Evolutionary conservation across 371 early-diverging fungal species (phyloP).

Genomic region (Encephalitozoon hellem): DNA sequence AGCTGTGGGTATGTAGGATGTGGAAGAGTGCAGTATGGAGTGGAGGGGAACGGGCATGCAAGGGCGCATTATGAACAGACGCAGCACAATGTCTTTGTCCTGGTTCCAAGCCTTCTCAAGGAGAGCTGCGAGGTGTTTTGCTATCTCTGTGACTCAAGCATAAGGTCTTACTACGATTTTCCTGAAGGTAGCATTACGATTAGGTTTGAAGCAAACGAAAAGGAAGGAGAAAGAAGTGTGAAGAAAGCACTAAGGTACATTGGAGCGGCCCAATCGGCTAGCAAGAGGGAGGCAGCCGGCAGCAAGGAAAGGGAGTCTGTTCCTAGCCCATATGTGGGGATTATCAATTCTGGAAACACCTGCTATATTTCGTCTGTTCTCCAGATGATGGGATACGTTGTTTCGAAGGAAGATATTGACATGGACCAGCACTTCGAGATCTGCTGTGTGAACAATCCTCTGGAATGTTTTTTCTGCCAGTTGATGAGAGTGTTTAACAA

Average conservation of each 20-base stretch:
- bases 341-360: conserved; percentile 55
- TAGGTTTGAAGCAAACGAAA: conserved; percentile 4
- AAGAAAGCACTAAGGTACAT: not conserved
- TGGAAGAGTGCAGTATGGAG: conserved; percentile 75
- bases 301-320: not conserved
- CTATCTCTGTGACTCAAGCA: conserved; percentile 51
- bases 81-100: conserved; percentile 70
- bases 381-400: conserved; percentile 46
- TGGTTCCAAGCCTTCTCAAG: conserved; percentile 32
- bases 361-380: conserved; percentile 58
- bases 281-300: not conserved
- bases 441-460: conserved; percentile 41
- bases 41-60: conserved; percentile 97
- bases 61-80: conserved; percentile 72
- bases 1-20: conserved; percentile 66
- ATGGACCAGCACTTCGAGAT: conserved; percentile 34
- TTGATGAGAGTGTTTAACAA: conserved; percentile 36
- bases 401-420: conserved; percentile 12
- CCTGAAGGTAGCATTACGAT: conserved; percentile 3
- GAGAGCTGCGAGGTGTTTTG: conserved; percentile 48
- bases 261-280: not conserved
- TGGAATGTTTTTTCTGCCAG: conserved; percentile 58
- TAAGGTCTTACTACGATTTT: conserved; percentile 16
- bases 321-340: conserved; percentile 40
- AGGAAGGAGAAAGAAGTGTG: not conserved